Percentiles rank a stretch among this genome's conserved stretches.
Evolutionary conservation across 148 eudicot genomes (phyloP).

Genomic region (Pharnaceum exiguum): DNA sequence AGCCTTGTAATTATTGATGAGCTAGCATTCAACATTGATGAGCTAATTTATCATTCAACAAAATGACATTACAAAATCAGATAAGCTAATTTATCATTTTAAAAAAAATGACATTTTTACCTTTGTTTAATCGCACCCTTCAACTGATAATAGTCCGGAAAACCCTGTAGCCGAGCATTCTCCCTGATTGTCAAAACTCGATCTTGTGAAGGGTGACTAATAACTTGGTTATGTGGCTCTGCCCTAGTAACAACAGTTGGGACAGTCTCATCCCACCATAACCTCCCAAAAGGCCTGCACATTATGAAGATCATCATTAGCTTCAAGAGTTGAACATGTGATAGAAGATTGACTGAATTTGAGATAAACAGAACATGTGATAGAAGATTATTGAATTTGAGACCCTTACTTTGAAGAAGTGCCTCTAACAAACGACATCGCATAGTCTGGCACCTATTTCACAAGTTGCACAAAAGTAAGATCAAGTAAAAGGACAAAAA

Average conservation of each 20-base stretch:
- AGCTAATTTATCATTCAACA: neutral
- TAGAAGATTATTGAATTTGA: neutral
- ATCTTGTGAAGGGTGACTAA: constrained; percentile 57
- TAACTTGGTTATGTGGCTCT: constrained; percentile 81
- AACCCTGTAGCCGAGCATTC: constrained; percentile 85
- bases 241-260: constrained; percentile 86
- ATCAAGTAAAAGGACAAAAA: neutral
- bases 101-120: constrained; percentile 20
- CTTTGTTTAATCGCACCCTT: constrained; percentile 63
- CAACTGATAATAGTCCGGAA: constrained; percentile 68
- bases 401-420: constrained; percentile 66
- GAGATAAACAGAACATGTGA: neutral
- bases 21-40: too few species aligned
- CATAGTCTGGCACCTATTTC: constrained; percentile 73
- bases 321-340: too few species aligned
- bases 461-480: constrained; percentile 3
- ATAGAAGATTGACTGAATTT: too few species aligned
- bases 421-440: constrained; percentile 58
- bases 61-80: too few species aligned
- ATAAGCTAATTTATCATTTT: too few species aligned
- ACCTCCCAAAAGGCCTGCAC: constrained; percentile 71
- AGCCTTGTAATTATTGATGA: too few species aligned
- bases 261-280: constrained; percentile 90
- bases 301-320: too few species aligned
- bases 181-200: constrained; percentile 74